Conservation (phyloP, 2,329 filamentous ascomycete genomes). For the Lecanoromycetidae sp. region DNA sequence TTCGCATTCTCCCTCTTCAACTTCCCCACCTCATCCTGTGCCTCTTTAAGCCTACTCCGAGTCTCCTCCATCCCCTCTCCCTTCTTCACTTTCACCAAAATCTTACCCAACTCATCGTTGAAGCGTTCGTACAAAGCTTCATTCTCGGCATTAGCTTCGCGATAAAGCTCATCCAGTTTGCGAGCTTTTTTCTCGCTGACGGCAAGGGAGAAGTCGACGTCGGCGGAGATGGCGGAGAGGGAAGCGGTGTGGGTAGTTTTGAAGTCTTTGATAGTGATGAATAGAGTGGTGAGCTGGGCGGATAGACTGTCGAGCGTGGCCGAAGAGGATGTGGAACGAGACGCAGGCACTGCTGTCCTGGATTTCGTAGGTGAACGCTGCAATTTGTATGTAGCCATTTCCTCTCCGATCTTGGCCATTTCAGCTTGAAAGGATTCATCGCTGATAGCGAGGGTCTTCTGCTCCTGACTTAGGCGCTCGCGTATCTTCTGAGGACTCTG, state of each 20-base stretch:
- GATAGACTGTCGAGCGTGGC: constrained; percentile 28
- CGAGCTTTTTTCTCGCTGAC: constrained; percentile 67
- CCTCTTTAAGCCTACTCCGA: constrained; percentile 56
- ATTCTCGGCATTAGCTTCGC: constrained; percentile 79
- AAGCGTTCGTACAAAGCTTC: constrained; percentile 85
- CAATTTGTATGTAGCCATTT: constrained; percentile 44
- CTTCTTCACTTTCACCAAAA: constrained; percentile 58
- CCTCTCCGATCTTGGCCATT: constrained; percentile 65
- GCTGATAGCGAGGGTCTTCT: constrained; percentile 57
- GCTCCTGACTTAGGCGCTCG: constrained; percentile 74
- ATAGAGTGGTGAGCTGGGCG: constrained; percentile 52
- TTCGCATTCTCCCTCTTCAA: constrained; percentile 77
- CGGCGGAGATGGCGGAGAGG: constrained; percentile 53
- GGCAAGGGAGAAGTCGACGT: constrained; percentile 59
- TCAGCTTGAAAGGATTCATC: constrained; percentile 62
- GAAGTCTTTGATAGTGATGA: constrained; percentile 51
- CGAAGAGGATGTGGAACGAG: not conserved
- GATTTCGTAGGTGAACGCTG: constrained; percentile 15
- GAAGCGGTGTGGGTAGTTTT: constrained; percentile 48
- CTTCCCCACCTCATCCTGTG: constrained; percentile 62
- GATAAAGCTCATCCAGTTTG: constrained; percentile 77
- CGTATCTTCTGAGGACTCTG: constrained; percentile 56
- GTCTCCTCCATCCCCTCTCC: constrained; percentile 72
- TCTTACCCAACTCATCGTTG: constrained; percentile 78
- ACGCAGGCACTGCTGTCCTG: not conserved